These are phyloP conservation scores for Fusarium zealandicum DNA, from an alignment of 2,329 filamentous ascomycete genomes.

Conservation along the genomic window DNA sequence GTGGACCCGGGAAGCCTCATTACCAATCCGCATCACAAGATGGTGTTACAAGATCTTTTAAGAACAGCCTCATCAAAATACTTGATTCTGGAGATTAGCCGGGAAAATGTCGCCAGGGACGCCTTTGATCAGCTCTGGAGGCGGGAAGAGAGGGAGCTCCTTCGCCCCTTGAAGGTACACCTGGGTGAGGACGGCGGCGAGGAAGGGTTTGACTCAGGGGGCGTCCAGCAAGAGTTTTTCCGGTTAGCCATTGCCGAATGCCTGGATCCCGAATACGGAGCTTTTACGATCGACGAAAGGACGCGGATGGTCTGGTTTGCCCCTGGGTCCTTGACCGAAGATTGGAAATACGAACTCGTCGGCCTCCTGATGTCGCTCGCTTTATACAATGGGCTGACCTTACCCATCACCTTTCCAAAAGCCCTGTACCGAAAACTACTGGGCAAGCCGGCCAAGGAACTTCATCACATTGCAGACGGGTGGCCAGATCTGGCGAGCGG, in stretches of 20 bases:
- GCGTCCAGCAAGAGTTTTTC: conserved; percentile 97
- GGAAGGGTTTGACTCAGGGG: conserved; percentile 90
- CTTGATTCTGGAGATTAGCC: conserved; percentile 72
- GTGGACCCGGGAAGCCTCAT: conserved; percentile 63
- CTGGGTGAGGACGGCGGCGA: conserved; percentile 84
- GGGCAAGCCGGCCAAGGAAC: conserved; percentile 69
- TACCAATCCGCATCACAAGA: conserved; percentile 64
- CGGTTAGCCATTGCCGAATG: conserved; percentile 81
- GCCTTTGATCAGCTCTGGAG: conserved; percentile 90
- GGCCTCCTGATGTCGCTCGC: conserved; percentile 89
- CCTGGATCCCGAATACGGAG: conserved; percentile 77
- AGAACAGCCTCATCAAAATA: conserved; percentile 74
- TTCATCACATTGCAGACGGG: conserved; percentile 82
- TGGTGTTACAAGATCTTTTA: conserved; percentile 68
- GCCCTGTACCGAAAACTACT: conserved; percentile 85
- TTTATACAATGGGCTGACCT: conserved; percentile 89
- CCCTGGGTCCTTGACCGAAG: conserved; percentile 79
- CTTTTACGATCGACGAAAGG: conserved; percentile 78
- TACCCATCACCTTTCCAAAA: conserved; percentile 87
- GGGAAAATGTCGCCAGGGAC: conserved; percentile 73
- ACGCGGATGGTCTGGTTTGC: conserved; percentile 89
- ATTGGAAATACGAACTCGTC: conserved; percentile 90
- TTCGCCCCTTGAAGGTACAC: conserved; percentile 86
- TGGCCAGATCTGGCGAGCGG: conserved; percentile 85
- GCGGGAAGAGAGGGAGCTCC: conserved; percentile 79